These are phyloP conservation scores for Nicotiana benthamiana DNA, from an alignment of 257 asterid species.

Conservation along the genomic window DNA sequence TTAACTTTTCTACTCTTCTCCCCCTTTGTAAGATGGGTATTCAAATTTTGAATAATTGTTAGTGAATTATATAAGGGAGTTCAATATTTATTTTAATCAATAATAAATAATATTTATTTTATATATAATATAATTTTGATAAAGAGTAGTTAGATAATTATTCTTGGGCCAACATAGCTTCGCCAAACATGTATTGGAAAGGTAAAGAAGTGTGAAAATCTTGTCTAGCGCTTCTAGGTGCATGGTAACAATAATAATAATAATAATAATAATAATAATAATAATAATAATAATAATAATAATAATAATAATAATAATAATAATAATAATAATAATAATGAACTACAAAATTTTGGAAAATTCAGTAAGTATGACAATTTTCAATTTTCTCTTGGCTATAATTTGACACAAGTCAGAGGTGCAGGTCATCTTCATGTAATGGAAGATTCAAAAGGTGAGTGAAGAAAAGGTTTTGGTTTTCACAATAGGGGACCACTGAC, in stretches of 20 bases:
- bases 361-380: background rate
- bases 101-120: no score
- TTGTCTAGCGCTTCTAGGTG: background rate
- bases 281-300: background rate
- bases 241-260: background rate
- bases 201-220: background rate
- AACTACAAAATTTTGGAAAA: background rate
- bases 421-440: background rate
- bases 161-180: no score
- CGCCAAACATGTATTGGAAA: no score
- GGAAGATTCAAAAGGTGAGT: conserved; percentile 7
- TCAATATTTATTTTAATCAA: no score
- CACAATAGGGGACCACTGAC: conserved; percentile 12
- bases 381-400: background rate
- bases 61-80: no score
- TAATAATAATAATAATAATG: background rate
- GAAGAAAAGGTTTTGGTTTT: background rate
- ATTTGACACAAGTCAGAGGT: background rate
- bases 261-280: background rate
- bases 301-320: background rate
- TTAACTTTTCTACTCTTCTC: no score
- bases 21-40: no score
- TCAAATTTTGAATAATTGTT: no score
- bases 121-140: no score
- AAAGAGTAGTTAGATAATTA: no score